Evolutionary conservation across 495 filamentous ascomycete species (phyloP).

Genomic region (Annulohypoxylon bovei): DNA sequence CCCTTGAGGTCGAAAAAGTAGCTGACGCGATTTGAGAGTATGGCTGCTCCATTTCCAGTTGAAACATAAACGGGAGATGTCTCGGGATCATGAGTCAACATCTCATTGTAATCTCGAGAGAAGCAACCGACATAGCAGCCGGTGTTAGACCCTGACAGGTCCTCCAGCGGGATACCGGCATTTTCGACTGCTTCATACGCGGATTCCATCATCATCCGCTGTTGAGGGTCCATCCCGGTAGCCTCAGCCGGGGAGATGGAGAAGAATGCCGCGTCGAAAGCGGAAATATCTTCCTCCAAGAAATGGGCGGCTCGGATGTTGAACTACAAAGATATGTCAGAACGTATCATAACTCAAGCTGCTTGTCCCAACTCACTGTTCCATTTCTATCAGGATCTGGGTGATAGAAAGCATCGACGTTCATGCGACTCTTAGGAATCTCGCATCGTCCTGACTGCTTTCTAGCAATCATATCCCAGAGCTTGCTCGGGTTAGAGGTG

Average conservation of each 20-base stretch:
- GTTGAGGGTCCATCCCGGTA: slow-evolving; percentile 61
- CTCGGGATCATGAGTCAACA: slow-evolving; percentile 38
- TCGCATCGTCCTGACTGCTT: slow-evolving; percentile 49
- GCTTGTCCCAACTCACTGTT: slow-evolving; percentile 1
- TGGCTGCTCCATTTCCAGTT: slow-evolving; percentile 39
- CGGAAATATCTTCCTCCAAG: slow-evolving; percentile 34
- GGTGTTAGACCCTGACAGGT: slow-evolving; percentile 58
- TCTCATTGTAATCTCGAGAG: slow-evolving; percentile 60
- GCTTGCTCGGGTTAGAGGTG: slow-evolving; percentile 51
- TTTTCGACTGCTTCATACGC: slow-evolving; percentile 54
- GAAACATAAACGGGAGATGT: slow-evolving; percentile 5
- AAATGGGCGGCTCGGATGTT: slow-evolving; percentile 23
- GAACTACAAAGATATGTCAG: neutral
- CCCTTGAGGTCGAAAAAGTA: slow-evolving; percentile 37
- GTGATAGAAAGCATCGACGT: slow-evolving; percentile 52
- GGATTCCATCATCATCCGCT: slow-evolving; percentile 57
- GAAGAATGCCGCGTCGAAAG: slow-evolving; percentile 65
- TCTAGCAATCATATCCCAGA: slow-evolving; percentile 62
- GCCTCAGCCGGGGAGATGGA: slow-evolving; percentile 55
- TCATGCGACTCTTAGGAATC: slow-evolving; percentile 56
- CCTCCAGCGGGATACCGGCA: slow-evolving; percentile 43
- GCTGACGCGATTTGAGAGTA: slow-evolving; percentile 45
- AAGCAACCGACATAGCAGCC: slow-evolving; percentile 62
- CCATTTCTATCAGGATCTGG: slow-evolving; percentile 20
- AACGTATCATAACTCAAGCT: neutral